Evolutionary conservation across 345 rosid genomes (phyloP).

Genomic region (Citrus trifoliata): DNA sequence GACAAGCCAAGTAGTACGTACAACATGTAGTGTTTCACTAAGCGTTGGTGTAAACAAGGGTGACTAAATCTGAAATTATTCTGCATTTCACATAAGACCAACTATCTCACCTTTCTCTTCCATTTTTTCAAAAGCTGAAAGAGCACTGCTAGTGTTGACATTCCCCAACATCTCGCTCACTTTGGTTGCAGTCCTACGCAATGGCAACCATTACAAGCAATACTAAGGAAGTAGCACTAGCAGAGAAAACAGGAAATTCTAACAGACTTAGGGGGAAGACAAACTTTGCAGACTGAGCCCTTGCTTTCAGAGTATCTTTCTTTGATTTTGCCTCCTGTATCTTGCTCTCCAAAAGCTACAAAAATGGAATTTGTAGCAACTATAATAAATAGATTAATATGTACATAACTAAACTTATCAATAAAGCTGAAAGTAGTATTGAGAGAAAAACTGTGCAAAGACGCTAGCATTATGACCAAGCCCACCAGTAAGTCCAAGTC

Average conservation of each 20-base stretch:
- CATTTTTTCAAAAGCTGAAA: constrained; percentile 80
- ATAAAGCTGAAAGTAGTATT: background rate
- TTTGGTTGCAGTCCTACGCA: constrained; percentile 66
- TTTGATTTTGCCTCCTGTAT: constrained; percentile 96
- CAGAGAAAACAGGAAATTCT: background rate
- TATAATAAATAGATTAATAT: constrained; percentile 13
- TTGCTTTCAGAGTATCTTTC: constrained; percentile 96
- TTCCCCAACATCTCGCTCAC: constrained; percentile 80
- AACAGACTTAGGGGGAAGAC: constrained; percentile 26
- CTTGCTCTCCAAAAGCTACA: constrained; percentile 96
- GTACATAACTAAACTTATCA: constrained; percentile 1
- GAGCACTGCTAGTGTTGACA: constrained; percentile 73
- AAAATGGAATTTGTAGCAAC: constrained; percentile 20
- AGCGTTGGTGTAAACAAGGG: background rate
- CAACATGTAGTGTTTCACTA: background rate
- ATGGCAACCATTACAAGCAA: constrained; percentile 11
- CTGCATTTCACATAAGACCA: background rate
- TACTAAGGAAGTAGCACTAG: background rate
- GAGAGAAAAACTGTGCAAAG: background rate
- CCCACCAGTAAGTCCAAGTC: background rate
- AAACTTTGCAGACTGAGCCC: constrained; percentile 82
- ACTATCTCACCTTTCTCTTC: constrained; percentile 70
- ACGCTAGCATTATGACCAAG: background rate
- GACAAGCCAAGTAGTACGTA: background rate
- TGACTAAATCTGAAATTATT: background rate